Evolutionary conservation across 768 basidiomycete genomes (phyloP).

Genomic region (Tylopilus sp.): DNA sequence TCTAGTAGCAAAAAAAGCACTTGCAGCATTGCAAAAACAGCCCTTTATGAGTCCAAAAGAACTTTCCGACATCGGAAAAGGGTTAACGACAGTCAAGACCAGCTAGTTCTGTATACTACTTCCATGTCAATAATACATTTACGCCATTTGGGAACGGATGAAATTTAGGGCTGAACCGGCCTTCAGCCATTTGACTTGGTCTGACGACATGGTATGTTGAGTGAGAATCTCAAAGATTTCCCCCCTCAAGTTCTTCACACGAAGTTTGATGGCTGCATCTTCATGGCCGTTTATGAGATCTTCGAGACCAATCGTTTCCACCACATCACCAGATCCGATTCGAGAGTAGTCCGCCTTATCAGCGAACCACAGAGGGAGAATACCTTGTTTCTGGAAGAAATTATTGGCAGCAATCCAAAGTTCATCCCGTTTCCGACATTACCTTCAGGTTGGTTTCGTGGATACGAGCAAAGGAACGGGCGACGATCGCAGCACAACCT

Average conservation of each 20-base stretch:
- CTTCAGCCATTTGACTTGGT: conserved; percentile 87
- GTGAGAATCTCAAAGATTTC: conserved; percentile 64
- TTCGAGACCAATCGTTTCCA: conserved; percentile 82
- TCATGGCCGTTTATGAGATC: conserved; percentile 51
- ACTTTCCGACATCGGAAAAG: conserved; percentile 33
- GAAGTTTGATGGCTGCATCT: conserved; percentile 45
- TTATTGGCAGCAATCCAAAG: conserved; percentile 1
- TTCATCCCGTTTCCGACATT: conserved; percentile 10
- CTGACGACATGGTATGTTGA: conserved; percentile 85
- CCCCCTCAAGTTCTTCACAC: conserved; percentile 66
- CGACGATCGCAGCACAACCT: conserved; percentile 87
- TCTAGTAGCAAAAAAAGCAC: conserved; percentile 53
- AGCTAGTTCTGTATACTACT: conserved; percentile 2
- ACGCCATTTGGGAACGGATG: conserved; percentile 61
- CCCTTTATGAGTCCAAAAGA: conserved; percentile 25
- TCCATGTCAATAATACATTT: neutral
- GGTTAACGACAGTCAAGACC: conserved; percentile 16
- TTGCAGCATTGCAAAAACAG: conserved; percentile 38
- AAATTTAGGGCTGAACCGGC: conserved; percentile 89
- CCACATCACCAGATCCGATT: conserved; percentile 76
- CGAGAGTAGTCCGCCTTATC: conserved; percentile 82
- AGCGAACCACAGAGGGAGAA: conserved; percentile 92
- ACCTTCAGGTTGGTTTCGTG: conserved; percentile 98
- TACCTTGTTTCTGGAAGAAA: conserved; percentile 82
- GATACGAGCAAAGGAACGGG: conserved; percentile 94